These are phyloP conservation scores for Papilionanthe hybrid DNA, from an alignment of 116 monocot genomes.

Conservation along the genomic window DNA sequence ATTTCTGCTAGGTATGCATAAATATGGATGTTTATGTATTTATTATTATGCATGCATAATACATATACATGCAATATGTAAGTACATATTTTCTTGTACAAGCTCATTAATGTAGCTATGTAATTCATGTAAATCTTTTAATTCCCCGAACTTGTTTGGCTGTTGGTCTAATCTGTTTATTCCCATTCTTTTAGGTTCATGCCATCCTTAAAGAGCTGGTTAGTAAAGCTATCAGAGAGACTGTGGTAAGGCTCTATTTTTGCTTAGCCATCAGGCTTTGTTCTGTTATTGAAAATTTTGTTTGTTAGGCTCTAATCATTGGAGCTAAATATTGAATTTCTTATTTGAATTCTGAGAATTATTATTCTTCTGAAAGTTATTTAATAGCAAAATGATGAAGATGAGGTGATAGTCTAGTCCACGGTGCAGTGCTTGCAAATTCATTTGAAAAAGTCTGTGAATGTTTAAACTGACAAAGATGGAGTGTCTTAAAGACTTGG, in stretches of 20 bases:
- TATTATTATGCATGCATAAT: neutral
- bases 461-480: too few species aligned
- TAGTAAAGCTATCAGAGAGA: slow-evolving; percentile 51
- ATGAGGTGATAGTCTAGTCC: neutral
- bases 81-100: neutral
- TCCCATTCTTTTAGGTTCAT: slow-evolving; percentile 30
- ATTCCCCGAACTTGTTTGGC: neutral
- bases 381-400: neutral
- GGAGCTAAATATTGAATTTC: neutral
- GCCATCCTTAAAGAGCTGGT: slow-evolving; percentile 39
- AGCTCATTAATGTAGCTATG: neutral
- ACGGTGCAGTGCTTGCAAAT: neutral
- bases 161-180: neutral
- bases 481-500: neutral
- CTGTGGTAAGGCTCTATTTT: slow-evolving; percentile 23
- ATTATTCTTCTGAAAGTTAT: neutral
- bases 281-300: neutral
- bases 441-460: too few species aligned
- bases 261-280: neutral
- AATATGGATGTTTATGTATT: neutral
- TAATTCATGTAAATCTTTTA: neutral
- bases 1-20: neutral
- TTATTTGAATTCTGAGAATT: neutral
- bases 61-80: slow-evolving; percentile 1
- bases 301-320: too few species aligned